Conservation (phyloP, 2,329 filamentous ascomycete genomes). For the Colletotrichum somersetense region DNA sequence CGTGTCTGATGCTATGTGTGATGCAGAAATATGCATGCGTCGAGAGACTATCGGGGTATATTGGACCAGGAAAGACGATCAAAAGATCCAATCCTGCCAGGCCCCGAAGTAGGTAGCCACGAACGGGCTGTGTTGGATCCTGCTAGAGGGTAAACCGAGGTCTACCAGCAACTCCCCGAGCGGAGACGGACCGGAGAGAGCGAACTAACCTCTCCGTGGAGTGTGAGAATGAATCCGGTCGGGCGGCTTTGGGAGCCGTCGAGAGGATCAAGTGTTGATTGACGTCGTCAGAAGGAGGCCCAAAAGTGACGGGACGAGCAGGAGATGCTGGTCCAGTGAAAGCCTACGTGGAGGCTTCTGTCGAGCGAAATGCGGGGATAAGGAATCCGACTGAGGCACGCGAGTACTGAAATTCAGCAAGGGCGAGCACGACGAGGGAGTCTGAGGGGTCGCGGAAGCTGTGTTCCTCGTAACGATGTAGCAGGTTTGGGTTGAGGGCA, state of each 20-base stretch:
- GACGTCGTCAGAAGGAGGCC: conserved; percentile 10
- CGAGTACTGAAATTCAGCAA: conserved; percentile 10
- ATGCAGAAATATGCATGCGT: conserved; percentile 39
- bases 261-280: conserved; percentile 5
- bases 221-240: conserved; percentile 12
- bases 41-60: conserved; percentile 23
- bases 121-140: conserved; percentile 18
- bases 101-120: conserved; percentile 35
- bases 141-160: conserved; percentile 33
- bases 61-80: conserved; percentile 36
- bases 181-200: conserved; percentile 52
- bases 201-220: conserved; percentile 52
- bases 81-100: conserved; percentile 38
- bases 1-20: conserved; percentile 43
- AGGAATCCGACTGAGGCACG: conserved; percentile 27
- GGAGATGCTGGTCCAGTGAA: conserved; percentile 14
- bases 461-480: conserved; percentile 27
- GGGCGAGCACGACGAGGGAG: background rate
- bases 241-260: conserved; percentile 16
- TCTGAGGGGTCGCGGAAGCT: conserved; percentile 24
- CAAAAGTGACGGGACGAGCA: conserved; percentile 13
- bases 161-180: conserved; percentile 34
- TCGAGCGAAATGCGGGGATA: conserved; percentile 26
- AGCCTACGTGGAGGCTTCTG: conserved; percentile 11
- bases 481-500: conserved; percentile 13